Base-by-base conservation (phyloP, 345 rosid species). In the Balakata baccata region DNA sequence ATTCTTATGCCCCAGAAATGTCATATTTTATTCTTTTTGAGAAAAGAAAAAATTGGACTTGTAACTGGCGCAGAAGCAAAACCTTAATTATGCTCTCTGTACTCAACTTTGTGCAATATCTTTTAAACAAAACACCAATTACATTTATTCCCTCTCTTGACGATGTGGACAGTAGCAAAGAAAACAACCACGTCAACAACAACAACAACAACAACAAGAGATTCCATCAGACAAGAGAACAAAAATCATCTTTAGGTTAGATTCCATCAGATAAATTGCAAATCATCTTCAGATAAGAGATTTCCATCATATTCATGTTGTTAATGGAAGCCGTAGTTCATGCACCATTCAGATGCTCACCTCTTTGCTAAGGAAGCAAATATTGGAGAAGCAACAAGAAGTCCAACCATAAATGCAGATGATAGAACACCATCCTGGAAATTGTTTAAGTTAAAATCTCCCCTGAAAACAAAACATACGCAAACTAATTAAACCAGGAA, bases 401-500 rank as follows among this genome's bases (percentile, higher is more conserved):
- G 80, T 52, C 80, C 80, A 71, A 77, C 80, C 80, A 77, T 77
- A 50, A 77, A 77, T 6, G 80, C 80, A 66, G 80, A 77, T 2
- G 80, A 77, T 38, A 77, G 49, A 38, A 77, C 68, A 23, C 80
- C 80, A 71, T 77, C 80, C 76, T 72, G 72, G 76, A 77, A 77
- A 60, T 77, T 77, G 46, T 59, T 72, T 59, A 77, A 66, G 20
- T 72, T 66, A 39, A 77, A 77, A 66, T 77, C 80, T 8, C 80
- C 80, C 72, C 80, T 77, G 73, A 59, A 66, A 64, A 2, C 49
- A 39, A 60, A 51, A 61, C 23, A 59, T 11, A 38, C 13, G 46
- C 2, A 13, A 9, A 54, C 37, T n/a, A 68, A 43, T 39, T 6
- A 38, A 50, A 54, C 66, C 69, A 11, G 41, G 14, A 50, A 18